These are phyloP conservation scores for Sporisorium iseilematis-ciliati DNA, from an alignment of 1,284 basidiomycete species.

Conservation along the genomic window DNA sequence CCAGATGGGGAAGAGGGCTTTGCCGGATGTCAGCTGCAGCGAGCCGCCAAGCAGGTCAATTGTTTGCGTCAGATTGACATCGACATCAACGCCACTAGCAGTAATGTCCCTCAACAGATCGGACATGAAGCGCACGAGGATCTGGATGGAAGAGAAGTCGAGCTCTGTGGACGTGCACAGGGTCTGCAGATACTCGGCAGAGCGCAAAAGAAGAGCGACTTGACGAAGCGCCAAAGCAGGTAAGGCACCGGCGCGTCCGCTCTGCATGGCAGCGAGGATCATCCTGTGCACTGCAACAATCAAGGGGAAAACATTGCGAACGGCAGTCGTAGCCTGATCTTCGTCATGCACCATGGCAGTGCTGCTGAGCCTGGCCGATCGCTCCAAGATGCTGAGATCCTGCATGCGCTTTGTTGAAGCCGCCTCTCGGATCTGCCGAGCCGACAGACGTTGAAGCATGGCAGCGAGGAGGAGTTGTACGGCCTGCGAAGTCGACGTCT, in stretches of 20 bases:
- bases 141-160: constrained; percentile 54
- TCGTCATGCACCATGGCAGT: constrained; percentile 32
- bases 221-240: constrained; percentile 25
- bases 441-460: constrained; percentile 23
- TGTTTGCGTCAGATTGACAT: constrained; percentile 12
- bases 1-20: constrained; percentile 58
- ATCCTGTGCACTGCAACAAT: constrained; percentile 23
- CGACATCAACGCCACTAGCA: constrained; percentile 13
- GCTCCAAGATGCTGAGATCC: constrained; percentile 45
- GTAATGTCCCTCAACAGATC: constrained; percentile 25
- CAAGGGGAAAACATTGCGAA: constrained; percentile 44
- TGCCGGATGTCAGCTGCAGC: constrained; percentile 46
- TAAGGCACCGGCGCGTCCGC: not conserved
- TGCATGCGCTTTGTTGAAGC: constrained; percentile 37
- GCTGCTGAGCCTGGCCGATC: constrained; percentile 37
- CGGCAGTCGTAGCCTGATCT: constrained; percentile 37
- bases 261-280: constrained; percentile 15
- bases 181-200: constrained; percentile 34
- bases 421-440: constrained; percentile 16
- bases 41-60: constrained; percentile 44
- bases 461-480: constrained; percentile 26
- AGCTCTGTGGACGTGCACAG: constrained; percentile 41
- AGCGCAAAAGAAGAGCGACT: constrained; percentile 28
- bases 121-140: constrained; percentile 48
- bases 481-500: constrained; percentile 5